Evolutionary conservation across 768 basidiomycete species (phyloP).

Genomic region (Sporobolomyces phaffii): DNA sequence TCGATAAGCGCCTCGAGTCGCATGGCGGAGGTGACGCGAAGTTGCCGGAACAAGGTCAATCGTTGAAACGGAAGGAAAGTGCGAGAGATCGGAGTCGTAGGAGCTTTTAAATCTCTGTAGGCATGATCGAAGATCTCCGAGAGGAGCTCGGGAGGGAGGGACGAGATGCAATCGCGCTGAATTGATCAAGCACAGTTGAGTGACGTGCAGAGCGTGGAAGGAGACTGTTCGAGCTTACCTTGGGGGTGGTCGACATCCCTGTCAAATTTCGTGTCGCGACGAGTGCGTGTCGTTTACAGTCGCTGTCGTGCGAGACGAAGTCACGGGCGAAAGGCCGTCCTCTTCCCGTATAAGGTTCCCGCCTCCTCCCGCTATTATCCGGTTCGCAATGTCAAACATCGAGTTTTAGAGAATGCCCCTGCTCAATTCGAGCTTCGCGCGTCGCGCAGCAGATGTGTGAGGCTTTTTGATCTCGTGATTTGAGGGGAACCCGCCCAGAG

Average conservation of each 20-base stretch:
- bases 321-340: no score
- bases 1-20: not conserved
- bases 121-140: constrained; percentile 5
- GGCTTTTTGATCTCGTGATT: no score
- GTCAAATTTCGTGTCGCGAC: not conserved
- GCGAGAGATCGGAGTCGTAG: not conserved
- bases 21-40: not conserved
- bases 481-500: no score
- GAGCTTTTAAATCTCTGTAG: not conserved
- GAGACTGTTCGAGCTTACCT: not conserved
- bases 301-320: no score
- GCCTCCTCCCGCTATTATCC: no score
- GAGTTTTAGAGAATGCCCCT: no score
- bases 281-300: no score
- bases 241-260: not conserved
- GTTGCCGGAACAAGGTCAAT: not conserved
- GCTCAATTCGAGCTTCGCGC: no score
- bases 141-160: constrained; percentile 14
- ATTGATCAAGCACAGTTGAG: not conserved
- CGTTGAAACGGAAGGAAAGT: constrained; percentile 9
- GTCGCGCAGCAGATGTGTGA: no score
- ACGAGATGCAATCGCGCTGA: not conserved
- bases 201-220: not conserved
- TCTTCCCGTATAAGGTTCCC: no score
- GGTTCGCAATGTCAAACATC: no score